Percentiles rank a stretch among this genome's conserved stretches.
These are phyloP conservation scores for Neospermospora avenae DNA, from an alignment of 2,329 filamentous ascomycete genomes.

Conservation along the genomic window DNA sequence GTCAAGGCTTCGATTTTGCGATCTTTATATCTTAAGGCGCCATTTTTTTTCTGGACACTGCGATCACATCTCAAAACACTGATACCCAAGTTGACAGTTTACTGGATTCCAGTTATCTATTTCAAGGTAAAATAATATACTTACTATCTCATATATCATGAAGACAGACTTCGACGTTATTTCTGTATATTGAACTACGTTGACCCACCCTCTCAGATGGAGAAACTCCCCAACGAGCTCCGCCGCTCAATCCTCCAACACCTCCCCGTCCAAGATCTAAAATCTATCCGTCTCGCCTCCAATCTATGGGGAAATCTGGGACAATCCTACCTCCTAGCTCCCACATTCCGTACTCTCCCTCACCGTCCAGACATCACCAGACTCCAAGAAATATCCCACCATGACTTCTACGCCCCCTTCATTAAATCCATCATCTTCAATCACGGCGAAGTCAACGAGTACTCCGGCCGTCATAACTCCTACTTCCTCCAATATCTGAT, in stretches of 20 bases:
- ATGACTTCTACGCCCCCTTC: conserved; percentile 23
- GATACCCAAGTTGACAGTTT: too few species aligned
- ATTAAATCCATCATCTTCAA: conserved; percentile 27
- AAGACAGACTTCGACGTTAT: background rate
- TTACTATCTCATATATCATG: background rate
- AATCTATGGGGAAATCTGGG: conserved; percentile 25
- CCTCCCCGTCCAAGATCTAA: conserved; percentile 17
- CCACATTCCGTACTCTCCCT: conserved; percentile 22
- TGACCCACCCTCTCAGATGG: conserved; percentile 14
- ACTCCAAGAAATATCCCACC: conserved; percentile 24
- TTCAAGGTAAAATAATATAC: background rate
- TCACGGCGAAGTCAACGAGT: conserved; percentile 32
- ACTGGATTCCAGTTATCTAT: background rate
- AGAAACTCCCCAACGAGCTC: conserved; percentile 27
- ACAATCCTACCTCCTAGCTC: conserved; percentile 27
- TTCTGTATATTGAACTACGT: background rate
- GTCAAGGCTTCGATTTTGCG: too few species aligned
- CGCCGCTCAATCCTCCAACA: conserved; percentile 21
- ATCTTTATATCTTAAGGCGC: too few species aligned
- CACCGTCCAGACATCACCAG: conserved; percentile 25
- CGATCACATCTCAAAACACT: too few species aligned
- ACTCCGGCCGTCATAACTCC: conserved; percentile 32
- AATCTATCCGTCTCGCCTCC: conserved; percentile 24
- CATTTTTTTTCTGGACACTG: too few species aligned
- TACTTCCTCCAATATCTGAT: conserved; percentile 31